A percentile compares a stretch with the other conserved stretches of the same genome.
Conservation (phyloP, 2,329 filamentous ascomycete genomes). For the Penicillium sp. region DNA sequence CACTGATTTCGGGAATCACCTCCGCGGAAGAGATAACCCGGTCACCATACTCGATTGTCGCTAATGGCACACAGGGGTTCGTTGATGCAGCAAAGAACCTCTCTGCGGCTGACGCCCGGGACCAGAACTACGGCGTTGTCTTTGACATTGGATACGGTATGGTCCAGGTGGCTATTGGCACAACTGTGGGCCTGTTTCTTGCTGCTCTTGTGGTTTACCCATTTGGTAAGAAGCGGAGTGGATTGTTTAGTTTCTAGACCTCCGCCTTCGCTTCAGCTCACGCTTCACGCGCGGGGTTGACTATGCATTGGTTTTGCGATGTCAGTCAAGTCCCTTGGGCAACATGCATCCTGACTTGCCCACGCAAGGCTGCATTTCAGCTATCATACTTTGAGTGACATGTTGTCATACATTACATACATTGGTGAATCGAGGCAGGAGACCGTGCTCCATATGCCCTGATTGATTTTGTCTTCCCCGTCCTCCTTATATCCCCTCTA, state of each 20-base stretch:
- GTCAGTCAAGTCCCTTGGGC: neutral
- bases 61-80: conserved; percentile 34
- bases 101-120: conserved; percentile 23
- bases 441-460: no score
- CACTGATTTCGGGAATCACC: conserved; percentile 59
- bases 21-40: conserved; percentile 59
- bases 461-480: no score
- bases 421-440: neutral
- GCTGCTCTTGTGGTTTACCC: conserved; percentile 53
- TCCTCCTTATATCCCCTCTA: conserved; percentile 5
- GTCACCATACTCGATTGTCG: conserved; percentile 26
- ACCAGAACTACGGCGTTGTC: conserved; percentile 49
- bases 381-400: neutral
- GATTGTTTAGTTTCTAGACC: conserved; percentile 50
- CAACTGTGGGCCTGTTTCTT: conserved; percentile 52
- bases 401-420: neutral
- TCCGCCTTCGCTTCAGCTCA: neutral
- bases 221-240: conserved; percentile 50
- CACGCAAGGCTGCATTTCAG: neutral
- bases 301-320: neutral
- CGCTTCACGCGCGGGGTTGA: neutral
- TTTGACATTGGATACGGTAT: conserved; percentile 53
- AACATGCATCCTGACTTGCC: neutral
- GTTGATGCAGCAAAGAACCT: conserved; percentile 41
- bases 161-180: conserved; percentile 53